Evolutionary conservation across 192 early-diverging fungal genomes (phyloP), one percentile per base, ranked within the genome.

Genomic region (Coemansia sp.): DNA sequence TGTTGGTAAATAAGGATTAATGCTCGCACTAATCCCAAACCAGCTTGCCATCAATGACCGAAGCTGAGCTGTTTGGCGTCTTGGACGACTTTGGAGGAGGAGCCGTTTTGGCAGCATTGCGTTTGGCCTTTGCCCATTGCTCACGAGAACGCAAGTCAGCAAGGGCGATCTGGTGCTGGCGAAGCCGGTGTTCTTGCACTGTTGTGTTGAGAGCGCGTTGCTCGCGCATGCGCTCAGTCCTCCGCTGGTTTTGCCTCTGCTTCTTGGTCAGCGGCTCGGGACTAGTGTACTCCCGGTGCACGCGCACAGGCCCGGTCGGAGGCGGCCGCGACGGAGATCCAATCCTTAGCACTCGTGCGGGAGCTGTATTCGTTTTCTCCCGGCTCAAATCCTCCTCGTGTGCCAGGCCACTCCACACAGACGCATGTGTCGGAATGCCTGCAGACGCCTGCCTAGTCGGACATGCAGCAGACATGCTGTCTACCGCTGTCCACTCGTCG

Each of bases 201-300:
- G 74, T 79, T 17, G 85, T 78, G 1, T 32, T 53, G 3, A 80
- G 42, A 0, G 71, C 76, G 19, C 83, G 84, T 8, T 79, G 82
- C 43, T 86, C 86, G 41, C 86, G 86, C 57, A 57, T 66, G 37
- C 80, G 82, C 40, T 81, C 78, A 18, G 81, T 82, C 67, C 81
- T 81, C 3, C 79, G 70, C 29, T 71, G 60, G 53, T 84, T 87
- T 73, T 89, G 83, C 14, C 84, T 71, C 55, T 89, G 87, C 58
- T 83, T 86, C 50, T 84, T 89, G 54, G 82, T 85, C 37, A 85
- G 41, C 12, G 79, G 70, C 43, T 70, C 69, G 34, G 65, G 46
- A 12, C 46, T 56, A 8, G 44, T 38, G 48, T 42, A 33, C 3
- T 53, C 38, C 10, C 33, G 22, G 26, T 42, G 64, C 26, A 41